phyloP scores from a whole-genome alignment of 2,329 filamentous ascomycete genomes.

The Reticulascus tulasneorum region DNA sequence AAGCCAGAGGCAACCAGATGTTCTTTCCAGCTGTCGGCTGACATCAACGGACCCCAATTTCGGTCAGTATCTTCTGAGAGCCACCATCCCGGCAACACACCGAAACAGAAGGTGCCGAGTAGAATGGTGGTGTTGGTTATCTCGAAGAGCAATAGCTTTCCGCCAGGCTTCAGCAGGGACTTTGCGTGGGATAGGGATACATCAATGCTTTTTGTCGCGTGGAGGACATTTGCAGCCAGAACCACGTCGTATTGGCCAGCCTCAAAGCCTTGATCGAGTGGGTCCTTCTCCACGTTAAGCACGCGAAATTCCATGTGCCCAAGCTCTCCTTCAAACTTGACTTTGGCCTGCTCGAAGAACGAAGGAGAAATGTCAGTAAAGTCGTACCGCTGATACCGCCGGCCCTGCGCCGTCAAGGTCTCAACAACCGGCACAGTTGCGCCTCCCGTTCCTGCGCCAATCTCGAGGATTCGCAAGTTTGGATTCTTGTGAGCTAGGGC shows the following conservation, averaged over 20 bases:
- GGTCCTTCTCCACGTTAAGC: conserved; percentile 29
- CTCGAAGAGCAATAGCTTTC: conserved; percentile 26
- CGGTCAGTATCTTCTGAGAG: conserved; percentile 23
- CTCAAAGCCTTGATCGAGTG: conserved; percentile 21
- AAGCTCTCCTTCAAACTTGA: conserved; percentile 17
- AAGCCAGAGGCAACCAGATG: conserved; percentile 15
- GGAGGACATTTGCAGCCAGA: conserved; percentile 26
- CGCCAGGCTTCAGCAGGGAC: conserved; percentile 24
- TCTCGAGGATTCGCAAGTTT: conserved; percentile 29
- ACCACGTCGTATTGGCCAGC: conserved; percentile 22
- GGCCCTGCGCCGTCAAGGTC: conserved; percentile 7
- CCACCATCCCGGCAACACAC: conserved; percentile 27
- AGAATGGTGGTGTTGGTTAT: conserved; percentile 16
- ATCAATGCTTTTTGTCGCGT: conserved; percentile 23
- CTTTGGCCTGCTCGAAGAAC: conserved; percentile 30
- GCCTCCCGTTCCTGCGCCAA: conserved; percentile 31
- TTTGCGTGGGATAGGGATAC: conserved; percentile 19
- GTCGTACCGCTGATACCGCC: conserved; percentile 21
- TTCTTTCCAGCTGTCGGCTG: conserved; percentile 16
- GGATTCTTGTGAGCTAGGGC: conserved; percentile 25
- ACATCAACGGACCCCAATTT: conserved; percentile 19
- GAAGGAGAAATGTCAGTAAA: conserved; percentile 35
- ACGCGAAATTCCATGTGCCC: conserved; percentile 26
- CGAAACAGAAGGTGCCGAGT: conserved; percentile 20
- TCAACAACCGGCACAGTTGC: conserved; percentile 22